Percentiles rank a stretch among this genome's conserved stretches.
Evolutionary conservation across 2,329 filamentous ascomycete species (phyloP).

Genomic region (Aspergillus sp.): DNA sequence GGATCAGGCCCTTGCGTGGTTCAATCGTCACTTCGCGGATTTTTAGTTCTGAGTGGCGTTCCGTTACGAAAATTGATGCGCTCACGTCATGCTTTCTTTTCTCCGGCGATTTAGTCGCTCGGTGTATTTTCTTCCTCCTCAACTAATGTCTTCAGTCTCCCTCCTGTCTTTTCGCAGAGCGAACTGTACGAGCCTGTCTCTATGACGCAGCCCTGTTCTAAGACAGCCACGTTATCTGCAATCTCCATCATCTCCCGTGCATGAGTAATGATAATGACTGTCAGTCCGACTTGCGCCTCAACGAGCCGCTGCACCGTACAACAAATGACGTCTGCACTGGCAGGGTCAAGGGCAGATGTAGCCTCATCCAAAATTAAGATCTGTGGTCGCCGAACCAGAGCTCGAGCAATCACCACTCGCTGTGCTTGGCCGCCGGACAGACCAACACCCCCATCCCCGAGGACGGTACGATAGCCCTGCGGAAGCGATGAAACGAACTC

Average conservation of each 20-base stretch:
- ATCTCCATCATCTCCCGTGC: conserved; percentile 81
- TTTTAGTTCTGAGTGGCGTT: conserved; percentile 3
- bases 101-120: background rate
- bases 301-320: conserved; percentile 60
- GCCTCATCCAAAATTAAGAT: conserved; percentile 84
- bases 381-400: conserved; percentile 67
- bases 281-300: conserved; percentile 48
- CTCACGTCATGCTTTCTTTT: background rate
- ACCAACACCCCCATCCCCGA: conserved; percentile 73
- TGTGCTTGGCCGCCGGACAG: conserved; percentile 83
- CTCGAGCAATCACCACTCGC: conserved; percentile 75
- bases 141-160: conserved; percentile 46
- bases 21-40: conserved; percentile 12
- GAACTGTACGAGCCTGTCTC: conserved; percentile 69
- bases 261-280: conserved; percentile 81
- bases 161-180: conserved; percentile 48
- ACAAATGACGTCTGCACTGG: conserved; percentile 64
- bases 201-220: conserved; percentile 65
- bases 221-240: conserved; percentile 69
- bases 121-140: conserved; percentile 10
- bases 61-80: background rate
- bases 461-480: conserved; percentile 66
- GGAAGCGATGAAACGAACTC: conserved; percentile 74
- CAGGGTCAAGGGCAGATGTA: conserved; percentile 74
- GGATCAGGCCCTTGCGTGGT: conserved; percentile 24